Evolutionary conservation across 2,329 filamentous ascomycete genomes (phyloP).

Genomic region (Pseudogymnoascus sp.): DNA sequence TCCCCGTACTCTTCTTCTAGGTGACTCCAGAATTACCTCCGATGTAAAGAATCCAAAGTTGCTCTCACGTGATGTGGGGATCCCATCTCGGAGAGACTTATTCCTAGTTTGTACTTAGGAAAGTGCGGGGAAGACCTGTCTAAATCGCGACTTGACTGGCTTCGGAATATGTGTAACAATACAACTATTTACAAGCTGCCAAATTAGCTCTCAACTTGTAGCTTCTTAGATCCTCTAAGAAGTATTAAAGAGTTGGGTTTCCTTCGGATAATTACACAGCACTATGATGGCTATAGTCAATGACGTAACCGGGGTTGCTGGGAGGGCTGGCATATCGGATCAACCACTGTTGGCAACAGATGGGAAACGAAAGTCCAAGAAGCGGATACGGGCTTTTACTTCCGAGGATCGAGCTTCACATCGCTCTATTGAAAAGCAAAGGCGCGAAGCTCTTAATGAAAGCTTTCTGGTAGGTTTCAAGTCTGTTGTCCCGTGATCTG

Average conservation of each 20-base stretch:
- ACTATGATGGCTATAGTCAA: background rate
- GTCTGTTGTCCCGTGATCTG: background rate
- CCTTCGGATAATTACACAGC: background rate
- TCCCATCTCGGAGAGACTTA: background rate
- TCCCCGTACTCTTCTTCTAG: too few relatives aligned
- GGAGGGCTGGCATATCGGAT: background rate
- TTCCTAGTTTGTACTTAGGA: background rate
- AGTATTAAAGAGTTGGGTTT: background rate
- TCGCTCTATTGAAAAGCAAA: slow-evolving; percentile 20
- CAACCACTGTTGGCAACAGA: background rate
- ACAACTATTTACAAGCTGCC: background rate
- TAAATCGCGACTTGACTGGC: background rate
- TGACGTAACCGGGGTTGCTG: background rate
- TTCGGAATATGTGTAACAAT: background rate
- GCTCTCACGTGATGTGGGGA: background rate
- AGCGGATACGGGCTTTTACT: slow-evolving; percentile 20
- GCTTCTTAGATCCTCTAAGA: background rate
- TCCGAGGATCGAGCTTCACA: slow-evolving; percentile 20
- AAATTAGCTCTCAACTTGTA: background rate
- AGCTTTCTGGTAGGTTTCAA: slow-evolving; percentile 17
- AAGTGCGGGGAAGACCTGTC: background rate
- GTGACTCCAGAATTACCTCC: too few relatives aligned
- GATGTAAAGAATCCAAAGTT: too few relatives aligned
- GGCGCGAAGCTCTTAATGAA: slow-evolving; percentile 21
- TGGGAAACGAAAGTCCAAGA: slow-evolving; percentile 9